A percentile compares a stretch with the other conserved stretches of the same genome.
These are phyloP conservation scores for Candida ponderosae DNA, from an alignment of 805 yeast genomes.

Conservation along the genomic window DNA sequence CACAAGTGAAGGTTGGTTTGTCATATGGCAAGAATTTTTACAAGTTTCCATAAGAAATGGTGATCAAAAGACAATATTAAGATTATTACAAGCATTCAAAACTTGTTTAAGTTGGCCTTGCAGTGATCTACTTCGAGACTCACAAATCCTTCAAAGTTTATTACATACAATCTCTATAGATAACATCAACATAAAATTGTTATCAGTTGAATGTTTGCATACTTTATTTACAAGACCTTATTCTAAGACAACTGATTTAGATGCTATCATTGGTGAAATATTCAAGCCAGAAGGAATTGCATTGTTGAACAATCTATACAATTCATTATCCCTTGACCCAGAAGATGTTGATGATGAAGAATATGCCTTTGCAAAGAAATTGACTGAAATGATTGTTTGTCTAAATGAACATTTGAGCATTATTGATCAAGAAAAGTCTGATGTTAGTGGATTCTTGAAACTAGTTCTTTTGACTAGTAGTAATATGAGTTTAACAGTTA, in stretches of 20 bases:
- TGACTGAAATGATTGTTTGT: constrained; percentile 89
- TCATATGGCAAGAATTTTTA: constrained; percentile 57
- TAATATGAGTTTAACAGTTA: constrained; percentile 81
- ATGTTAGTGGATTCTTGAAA: constrained; percentile 58
- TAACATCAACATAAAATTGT: constrained; percentile 62
- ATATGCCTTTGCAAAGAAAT: constrained; percentile 78
- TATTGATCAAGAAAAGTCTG: constrained; percentile 39
- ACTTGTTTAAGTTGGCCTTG: constrained; percentile 89
- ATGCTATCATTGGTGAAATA: constrained; percentile 69
- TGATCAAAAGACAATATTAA: constrained; percentile 45
- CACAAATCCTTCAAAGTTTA: constrained; percentile 58
- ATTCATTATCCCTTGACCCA: constrained; percentile 43
- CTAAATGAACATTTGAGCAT: constrained; percentile 70
- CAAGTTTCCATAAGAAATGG: constrained; percentile 34
- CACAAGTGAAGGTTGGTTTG: constrained; percentile 80
- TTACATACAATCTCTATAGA: constrained; percentile 50
- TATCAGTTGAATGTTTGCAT: constrained; percentile 88
- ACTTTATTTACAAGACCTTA: constrained; percentile 78
- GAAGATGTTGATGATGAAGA: constrained; percentile 71
- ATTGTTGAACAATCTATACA: constrained; percentile 59
- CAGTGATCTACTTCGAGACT: constrained; percentile 61
- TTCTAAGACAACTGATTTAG: constrained; percentile 58
- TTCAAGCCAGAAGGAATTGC: constrained; percentile 69
- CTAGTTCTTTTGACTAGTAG: constrained; percentile 74
- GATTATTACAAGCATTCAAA: constrained; percentile 74